phyloP scores from a whole-genome alignment of 2,329 filamentous ascomycete species.

The Fusarium pseudocircinatum region DNA sequence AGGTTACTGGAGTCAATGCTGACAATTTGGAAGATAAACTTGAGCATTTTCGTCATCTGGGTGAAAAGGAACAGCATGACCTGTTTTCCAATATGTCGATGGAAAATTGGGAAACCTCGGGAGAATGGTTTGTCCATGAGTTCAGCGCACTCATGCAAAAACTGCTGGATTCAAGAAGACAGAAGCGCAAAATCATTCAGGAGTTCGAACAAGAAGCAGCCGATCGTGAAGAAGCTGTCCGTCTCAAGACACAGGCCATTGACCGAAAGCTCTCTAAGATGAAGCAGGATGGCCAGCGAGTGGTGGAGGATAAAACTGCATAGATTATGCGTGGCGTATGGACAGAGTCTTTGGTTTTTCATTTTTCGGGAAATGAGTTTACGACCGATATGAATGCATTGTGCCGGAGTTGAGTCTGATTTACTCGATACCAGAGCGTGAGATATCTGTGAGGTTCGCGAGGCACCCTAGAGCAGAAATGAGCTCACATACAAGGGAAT shows the following conservation, averaged over 20 bases:
- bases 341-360: neutral
- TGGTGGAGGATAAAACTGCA: slow-evolving; percentile 57
- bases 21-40: slow-evolving; percentile 60
- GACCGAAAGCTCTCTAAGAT: slow-evolving; percentile 64
- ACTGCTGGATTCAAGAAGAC: slow-evolving; percentile 58
- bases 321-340: slow-evolving; percentile 9
- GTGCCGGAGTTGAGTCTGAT: slow-evolving; percentile 37
- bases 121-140: slow-evolving; percentile 68
- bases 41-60: slow-evolving; percentile 58
- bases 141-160: slow-evolving; percentile 61
- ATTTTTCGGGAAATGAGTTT: slow-evolving; percentile 18
- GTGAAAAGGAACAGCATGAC: slow-evolving; percentile 56
- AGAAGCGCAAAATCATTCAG: slow-evolving; percentile 60
- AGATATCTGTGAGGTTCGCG: slow-evolving; percentile 26
- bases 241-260: slow-evolving; percentile 63
- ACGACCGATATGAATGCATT: slow-evolving; percentile 43
- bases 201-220: slow-evolving; percentile 66
- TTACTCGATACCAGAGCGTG: slow-evolving; percentile 30
- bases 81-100: slow-evolving; percentile 65
- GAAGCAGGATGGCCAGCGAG: slow-evolving; percentile 65
- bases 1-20: slow-evolving; percentile 49
- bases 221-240: slow-evolving; percentile 63
- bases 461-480: slow-evolving; percentile 17
- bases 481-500: slow-evolving; percentile 18
- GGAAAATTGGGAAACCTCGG: slow-evolving; percentile 67